These are phyloP conservation scores for Backusella mclennaniae DNA, from an alignment of 192 early-diverging fungal genomes.

Conservation along the genomic window DNA sequence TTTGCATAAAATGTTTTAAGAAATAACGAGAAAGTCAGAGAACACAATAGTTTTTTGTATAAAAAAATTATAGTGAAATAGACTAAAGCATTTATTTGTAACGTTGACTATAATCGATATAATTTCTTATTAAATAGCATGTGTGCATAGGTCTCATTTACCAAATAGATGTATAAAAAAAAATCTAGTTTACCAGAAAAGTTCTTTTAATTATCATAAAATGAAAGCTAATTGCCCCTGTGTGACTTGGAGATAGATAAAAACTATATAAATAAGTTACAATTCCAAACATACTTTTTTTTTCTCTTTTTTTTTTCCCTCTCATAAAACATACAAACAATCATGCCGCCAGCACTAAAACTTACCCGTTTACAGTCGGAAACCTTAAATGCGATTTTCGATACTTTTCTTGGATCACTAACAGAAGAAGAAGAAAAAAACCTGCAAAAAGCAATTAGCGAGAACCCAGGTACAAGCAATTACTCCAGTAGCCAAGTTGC, in stretches of 20 bases:
- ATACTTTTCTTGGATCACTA: constrained; percentile 45
- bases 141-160: not conserved
- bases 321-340: not conserved
- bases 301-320: not conserved
- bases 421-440: constrained; percentile 34
- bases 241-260: not conserved
- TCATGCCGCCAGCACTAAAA: not conserved
- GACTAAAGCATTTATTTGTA: not conserved
- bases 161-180: not conserved
- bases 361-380: constrained; percentile 28
- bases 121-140: not conserved
- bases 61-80: too few relatives aligned
- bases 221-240: not conserved
- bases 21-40: too few relatives aligned
- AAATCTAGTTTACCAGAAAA: too few relatives aligned
- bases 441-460: not conserved
- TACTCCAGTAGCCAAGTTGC: constrained; percentile 24
- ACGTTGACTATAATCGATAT: not conserved
- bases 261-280: not conserved
- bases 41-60: too few relatives aligned
- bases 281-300: not conserved
- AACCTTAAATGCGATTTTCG: constrained; percentile 43
- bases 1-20: too few relatives aligned
- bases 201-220: too few relatives aligned
- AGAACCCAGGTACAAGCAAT: constrained; percentile 19